Evolutionary conservation across 108 stramenopile genomes (phyloP), one percentile per base, ranked within the genome.

Genomic region (Stephanodiscus triporus): DNA sequence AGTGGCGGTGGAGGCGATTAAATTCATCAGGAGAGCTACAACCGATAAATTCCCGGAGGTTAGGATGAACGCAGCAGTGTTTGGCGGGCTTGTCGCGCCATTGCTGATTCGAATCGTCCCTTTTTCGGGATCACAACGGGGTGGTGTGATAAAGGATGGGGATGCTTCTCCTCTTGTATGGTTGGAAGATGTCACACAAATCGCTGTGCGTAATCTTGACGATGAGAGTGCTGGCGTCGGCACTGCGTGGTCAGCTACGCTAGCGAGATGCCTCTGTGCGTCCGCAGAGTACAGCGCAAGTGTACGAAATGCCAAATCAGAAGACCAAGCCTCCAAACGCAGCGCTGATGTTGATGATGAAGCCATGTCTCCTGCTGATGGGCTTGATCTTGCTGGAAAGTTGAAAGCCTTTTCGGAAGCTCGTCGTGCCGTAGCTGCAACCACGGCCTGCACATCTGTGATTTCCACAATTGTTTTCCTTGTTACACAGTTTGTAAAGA

Each of bases 1-100:
- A 64, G 86, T 85, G 16, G 74, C 87, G 11, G 24, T 80, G 6
- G 94, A 95, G 74, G 77, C 83, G 19, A 70, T 89, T 22, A 91
- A 88, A 65, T 59, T 95, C 13, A 54, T 92, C 9, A 89, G 85
- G 37, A 82, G 84, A 66, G 91, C 90, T 17, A 63, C 63, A 17
- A 66, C 67, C 0, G 91, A 92, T 66, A 91, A 90, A 68, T 90
- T 78, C 60, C 91, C 91, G 13, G 91, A 95, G 71, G 90, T 95
- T 24, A 73, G 94, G 47, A 68, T 63, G 51, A 78, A 48, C 36
- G 88, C 90, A 5, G 88, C 91, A 7, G 63, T 51, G 22, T 82
- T 95, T 73, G 80, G 87, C 0, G 70, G 85, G 22, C 55, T 86
- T 16, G 50, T 88, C 23, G 88, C 89, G 24, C 93, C 93, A 16